Percentiles rank a stretch among this genome's conserved stretches.
phyloP scores from a whole-genome alignment of 2,329 filamentous ascomycete genomes.

The Fusarium nanum region DNA sequence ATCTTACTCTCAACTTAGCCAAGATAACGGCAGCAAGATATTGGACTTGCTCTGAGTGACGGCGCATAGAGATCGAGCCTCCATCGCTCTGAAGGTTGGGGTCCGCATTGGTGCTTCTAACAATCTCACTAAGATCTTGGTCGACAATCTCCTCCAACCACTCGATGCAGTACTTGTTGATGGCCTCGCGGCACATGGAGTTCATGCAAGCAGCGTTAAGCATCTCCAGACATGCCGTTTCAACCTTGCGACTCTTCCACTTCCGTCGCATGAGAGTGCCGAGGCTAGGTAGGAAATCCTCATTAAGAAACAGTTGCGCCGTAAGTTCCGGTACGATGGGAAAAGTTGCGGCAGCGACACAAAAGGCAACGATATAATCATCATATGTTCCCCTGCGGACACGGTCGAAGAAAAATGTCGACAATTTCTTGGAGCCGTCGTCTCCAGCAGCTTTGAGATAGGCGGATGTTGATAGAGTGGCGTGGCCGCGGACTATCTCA shows the following conservation, averaged over 20 bases:
- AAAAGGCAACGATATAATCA: conserved; percentile 91
- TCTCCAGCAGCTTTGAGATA: conserved; percentile 83
- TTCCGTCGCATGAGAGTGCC: conserved; percentile 81
- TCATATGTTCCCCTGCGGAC: conserved; percentile 83
- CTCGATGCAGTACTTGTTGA: conserved; percentile 84
- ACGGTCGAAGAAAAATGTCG: conserved; percentile 78
- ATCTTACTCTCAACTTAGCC: conserved; percentile 73
- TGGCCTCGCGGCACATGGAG: conserved; percentile 81
- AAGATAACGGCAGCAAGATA: conserved; percentile 79
- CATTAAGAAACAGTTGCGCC: conserved; percentile 83
- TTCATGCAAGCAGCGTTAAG: conserved; percentile 93
- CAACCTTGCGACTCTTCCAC: conserved; percentile 86
- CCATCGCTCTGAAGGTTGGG: conserved; percentile 68
- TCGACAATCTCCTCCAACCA: conserved; percentile 90
- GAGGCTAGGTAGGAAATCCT: conserved; percentile 84
- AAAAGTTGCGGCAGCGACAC: conserved; percentile 88
- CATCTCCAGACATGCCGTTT: conserved; percentile 87
- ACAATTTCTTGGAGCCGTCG: conserved; percentile 75
- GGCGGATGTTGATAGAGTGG: conserved; percentile 83
- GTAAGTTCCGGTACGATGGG: conserved; percentile 83
- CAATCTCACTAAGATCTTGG: conserved; percentile 71
- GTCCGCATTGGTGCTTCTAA: conserved; percentile 62
- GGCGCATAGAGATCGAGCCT: conserved; percentile 69
- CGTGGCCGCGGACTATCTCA: conserved; percentile 79
- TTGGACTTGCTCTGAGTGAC: conserved; percentile 71